Conservation (phyloP, 1,139 yeast species). For the Pichia sp. region DNA sequence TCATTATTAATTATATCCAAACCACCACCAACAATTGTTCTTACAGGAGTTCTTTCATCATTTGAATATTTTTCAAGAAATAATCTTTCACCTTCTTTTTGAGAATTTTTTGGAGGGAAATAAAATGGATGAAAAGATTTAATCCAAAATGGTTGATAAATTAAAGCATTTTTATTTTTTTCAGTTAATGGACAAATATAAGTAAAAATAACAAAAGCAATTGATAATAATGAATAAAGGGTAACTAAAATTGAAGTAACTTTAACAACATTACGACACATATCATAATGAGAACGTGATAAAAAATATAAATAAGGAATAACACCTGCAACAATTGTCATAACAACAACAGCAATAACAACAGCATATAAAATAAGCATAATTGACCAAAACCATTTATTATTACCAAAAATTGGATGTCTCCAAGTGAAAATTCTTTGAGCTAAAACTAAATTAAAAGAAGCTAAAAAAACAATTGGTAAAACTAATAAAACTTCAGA, state of each 20-base stretch:
- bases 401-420: constrained; percentile 70
- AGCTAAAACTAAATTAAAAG: constrained; percentile 60
- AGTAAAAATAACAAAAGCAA: constrained; percentile 44
- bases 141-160: constrained; percentile 80
- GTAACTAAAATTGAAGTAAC: constrained; percentile 53
- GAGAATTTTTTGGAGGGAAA: constrained; percentile 46
- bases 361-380: constrained; percentile 49
- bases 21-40: constrained; percentile 36
- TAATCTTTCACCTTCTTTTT: constrained; percentile 43
- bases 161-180: constrained; percentile 45
- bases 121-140: constrained; percentile 52
- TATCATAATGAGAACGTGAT: constrained; percentile 37
- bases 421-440: constrained; percentile 79
- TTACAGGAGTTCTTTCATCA: constrained; percentile 33
- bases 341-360: constrained; percentile 53
- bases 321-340: constrained; percentile 64
- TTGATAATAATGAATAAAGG: constrained; percentile 53
- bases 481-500: constrained; percentile 54
- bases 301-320: constrained; percentile 59
- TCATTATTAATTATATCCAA: constrained; percentile 38
- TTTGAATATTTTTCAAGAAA: constrained; percentile 49
- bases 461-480: constrained; percentile 49
- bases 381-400: constrained; percentile 44
- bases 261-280: constrained; percentile 53
- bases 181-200: constrained; percentile 52